Evolutionary conservation across 371 early-diverging fungal genomes (phyloP), one percentile per base, ranked within the genome.

Genomic region (Mortierella sp.): DNA sequence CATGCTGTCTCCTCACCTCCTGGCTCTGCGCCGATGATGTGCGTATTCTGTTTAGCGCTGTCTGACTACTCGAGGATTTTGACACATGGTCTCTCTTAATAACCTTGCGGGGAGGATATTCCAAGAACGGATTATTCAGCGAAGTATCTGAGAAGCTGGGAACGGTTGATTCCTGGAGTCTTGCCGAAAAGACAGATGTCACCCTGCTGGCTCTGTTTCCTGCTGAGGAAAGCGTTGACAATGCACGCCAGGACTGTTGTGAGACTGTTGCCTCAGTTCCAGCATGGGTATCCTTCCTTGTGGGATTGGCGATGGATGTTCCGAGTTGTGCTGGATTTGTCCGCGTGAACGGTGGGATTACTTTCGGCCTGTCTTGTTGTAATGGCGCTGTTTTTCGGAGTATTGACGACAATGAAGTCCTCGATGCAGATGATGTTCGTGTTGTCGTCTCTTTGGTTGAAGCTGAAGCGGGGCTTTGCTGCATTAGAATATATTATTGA

Each of bases 21-120:
- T 34, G 37, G 37, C 11, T 11, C 1, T 34, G 37, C 4, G 14
- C 37, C 37, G 37, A 34, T 34, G 4, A 11, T 11, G 7, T 14
- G 37, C 14, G 11, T 34, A 14, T 14, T 34, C 37, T 14, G 14
- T 34, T 44, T 41, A 4, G 28, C 15, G 8, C 19, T 31, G 14
- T 30, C 24, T 12, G 37, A 12, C n/a, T 17, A 1, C 32, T 19
- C 4, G 47, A 43, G 14, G 39, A 43, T 24, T 17, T 21, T n/a
- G 46, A 31, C 19, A 19, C 2, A 12, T 48, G 47, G 21, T n/a
- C 11, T 3, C 19, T 3, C 42, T 59, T 59, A 41, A 42, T 11
- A 6, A 59, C 14, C 30, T 59, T 59, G 32, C 21, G 39, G 6
- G 59, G 59, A 17, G 50, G 59, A n/a, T 50, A 41, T 19, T 41